Conservation (phyloP, 352 stramenopile species). For the Salisapilia sapeloensis region DNA sequence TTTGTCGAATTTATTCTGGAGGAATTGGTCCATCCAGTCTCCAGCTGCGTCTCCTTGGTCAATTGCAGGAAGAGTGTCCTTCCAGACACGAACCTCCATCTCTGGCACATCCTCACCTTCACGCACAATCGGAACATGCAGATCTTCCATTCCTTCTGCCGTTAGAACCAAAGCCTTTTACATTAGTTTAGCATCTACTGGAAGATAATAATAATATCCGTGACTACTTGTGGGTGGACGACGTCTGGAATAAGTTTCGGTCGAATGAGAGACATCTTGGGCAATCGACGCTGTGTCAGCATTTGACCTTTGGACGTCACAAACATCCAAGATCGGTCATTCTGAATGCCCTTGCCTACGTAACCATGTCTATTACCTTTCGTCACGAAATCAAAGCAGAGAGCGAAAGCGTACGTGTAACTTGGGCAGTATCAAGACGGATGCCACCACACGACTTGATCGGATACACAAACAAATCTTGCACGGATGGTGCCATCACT, state of each 20-base stretch:
- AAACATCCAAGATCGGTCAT: slow-evolving; percentile 71
- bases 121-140: slow-evolving; percentile 31
- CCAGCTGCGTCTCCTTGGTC: slow-evolving; percentile 44
- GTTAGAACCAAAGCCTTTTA: slow-evolving; percentile 29
- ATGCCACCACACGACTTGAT: slow-evolving; percentile 71
- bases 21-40: slow-evolving; percentile 39
- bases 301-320: slow-evolving; percentile 48
- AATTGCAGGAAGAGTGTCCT: slow-evolving; percentile 23
- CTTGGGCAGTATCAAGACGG: slow-evolving; percentile 15
- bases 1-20: slow-evolving; percentile 15
- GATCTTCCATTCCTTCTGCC: slow-evolving; percentile 32
- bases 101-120: slow-evolving; percentile 10
- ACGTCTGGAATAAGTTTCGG: slow-evolving; percentile 33
- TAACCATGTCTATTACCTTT: background rate
- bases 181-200: background rate
- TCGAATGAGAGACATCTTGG: slow-evolving; percentile 38
- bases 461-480: slow-evolving; percentile 55
- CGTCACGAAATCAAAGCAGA: background rate
- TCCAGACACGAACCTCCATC: slow-evolving; percentile 36
- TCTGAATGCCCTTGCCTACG: slow-evolving; percentile 27
- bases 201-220: background rate
- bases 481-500: no score
- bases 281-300: slow-evolving; percentile 47
- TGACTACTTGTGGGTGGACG: slow-evolving; percentile 16
- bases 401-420: slow-evolving; percentile 10